Conservation (phyloP, 2,329 filamentous ascomycete species). For the Beauveria scarabaeidicola region DNA sequence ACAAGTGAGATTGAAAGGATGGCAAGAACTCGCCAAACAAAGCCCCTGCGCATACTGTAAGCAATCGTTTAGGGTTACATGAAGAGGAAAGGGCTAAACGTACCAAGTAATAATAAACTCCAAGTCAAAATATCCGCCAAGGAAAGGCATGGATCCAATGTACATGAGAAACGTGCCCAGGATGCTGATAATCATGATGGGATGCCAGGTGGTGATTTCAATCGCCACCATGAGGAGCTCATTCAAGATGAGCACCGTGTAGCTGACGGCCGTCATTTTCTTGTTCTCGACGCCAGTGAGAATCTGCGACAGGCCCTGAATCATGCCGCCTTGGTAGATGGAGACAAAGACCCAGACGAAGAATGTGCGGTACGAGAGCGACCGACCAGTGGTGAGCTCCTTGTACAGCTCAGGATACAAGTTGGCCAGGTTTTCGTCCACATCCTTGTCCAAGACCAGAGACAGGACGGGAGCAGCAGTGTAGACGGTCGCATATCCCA, state of each 20-base stretch:
- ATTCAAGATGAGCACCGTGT: slow-evolving; percentile 86
- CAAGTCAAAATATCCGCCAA: slow-evolving; percentile 86
- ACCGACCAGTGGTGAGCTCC: slow-evolving; percentile 82
- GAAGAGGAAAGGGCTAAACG: slow-evolving; percentile 20
- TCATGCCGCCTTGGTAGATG: slow-evolving; percentile 90
- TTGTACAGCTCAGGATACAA: slow-evolving; percentile 97
- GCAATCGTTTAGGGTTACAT: not conserved
- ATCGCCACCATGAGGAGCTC: slow-evolving; percentile 96
- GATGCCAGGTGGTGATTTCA: slow-evolving; percentile 95
- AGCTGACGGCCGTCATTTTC: slow-evolving; percentile 81
- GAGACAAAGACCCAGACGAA: slow-evolving; percentile 95
- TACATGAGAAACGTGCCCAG: slow-evolving; percentile 77
- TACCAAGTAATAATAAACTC: slow-evolving; percentile 63
- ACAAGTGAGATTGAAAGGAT: slow-evolving; percentile 74
- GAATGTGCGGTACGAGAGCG: slow-evolving; percentile 86
- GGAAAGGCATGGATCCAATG: slow-evolving; percentile 72
- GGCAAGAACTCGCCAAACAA: slow-evolving; percentile 78
- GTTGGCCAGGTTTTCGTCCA: slow-evolving; percentile 87
- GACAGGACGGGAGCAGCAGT: slow-evolving; percentile 90
- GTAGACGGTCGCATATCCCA: slow-evolving; percentile 93
- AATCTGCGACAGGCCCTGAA: slow-evolving; percentile 88
- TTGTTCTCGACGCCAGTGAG: slow-evolving; percentile 68
- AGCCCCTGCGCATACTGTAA: slow-evolving; percentile 48
- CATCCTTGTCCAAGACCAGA: slow-evolving; percentile 87
- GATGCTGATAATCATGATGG: slow-evolving; percentile 78